Evolutionary conservation across 2,329 filamentous ascomycete species (phyloP).

Genomic region (Trichoderma sp.): DNA sequence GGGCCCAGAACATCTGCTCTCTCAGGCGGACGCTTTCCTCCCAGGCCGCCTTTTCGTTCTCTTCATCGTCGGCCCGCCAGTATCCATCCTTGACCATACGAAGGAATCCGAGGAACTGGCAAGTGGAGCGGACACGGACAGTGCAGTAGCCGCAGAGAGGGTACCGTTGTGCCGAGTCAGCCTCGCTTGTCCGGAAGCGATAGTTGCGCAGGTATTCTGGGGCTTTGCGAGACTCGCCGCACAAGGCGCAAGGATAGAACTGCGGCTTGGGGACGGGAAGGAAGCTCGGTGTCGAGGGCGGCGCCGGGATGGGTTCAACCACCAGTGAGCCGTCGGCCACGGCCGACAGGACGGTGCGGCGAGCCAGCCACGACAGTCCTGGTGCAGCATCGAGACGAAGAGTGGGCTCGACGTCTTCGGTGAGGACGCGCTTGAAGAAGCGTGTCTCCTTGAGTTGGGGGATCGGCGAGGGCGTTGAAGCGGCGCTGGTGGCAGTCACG

Average conservation of each 20-base stretch:
- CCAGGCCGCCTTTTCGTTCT: slow-evolving; percentile 87
- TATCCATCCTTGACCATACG: slow-evolving; percentile 91
- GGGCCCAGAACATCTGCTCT: slow-evolving; percentile 96
- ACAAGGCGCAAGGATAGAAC: slow-evolving; percentile 76
- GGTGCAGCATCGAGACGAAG: slow-evolving; percentile 86
- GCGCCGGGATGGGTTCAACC: slow-evolving; percentile 80
- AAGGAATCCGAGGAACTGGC: slow-evolving; percentile 90
- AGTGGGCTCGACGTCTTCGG: slow-evolving; percentile 93
- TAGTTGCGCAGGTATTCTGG: slow-evolving; percentile 75
- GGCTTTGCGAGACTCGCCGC: slow-evolving; percentile 78
- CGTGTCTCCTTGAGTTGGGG: slow-evolving; percentile 82
- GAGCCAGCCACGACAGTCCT: slow-evolving; percentile 89
- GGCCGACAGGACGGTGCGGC: slow-evolving; percentile 78
- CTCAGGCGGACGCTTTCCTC: slow-evolving; percentile 88
- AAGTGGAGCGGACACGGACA: slow-evolving; percentile 78
- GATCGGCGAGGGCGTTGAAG: slow-evolving; percentile 46
- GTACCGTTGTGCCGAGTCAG: slow-evolving; percentile 83
- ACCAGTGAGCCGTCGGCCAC: slow-evolving; percentile 84
- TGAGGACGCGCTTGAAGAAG: slow-evolving; percentile 88
- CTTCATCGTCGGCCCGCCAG: slow-evolving; percentile 79
- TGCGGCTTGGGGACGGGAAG: slow-evolving; percentile 55
- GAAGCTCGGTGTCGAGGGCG: slow-evolving; percentile 47
- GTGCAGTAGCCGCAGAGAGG: slow-evolving; percentile 89
- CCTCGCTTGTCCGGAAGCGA: slow-evolving; percentile 86
- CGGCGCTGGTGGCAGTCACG: slow-evolving; percentile 54